A percentile compares a stretch with the other conserved stretches of the same genome.
Conservation (phyloP, 768 basidiomycete species). For the Auricularia auricula-judae region DNA sequence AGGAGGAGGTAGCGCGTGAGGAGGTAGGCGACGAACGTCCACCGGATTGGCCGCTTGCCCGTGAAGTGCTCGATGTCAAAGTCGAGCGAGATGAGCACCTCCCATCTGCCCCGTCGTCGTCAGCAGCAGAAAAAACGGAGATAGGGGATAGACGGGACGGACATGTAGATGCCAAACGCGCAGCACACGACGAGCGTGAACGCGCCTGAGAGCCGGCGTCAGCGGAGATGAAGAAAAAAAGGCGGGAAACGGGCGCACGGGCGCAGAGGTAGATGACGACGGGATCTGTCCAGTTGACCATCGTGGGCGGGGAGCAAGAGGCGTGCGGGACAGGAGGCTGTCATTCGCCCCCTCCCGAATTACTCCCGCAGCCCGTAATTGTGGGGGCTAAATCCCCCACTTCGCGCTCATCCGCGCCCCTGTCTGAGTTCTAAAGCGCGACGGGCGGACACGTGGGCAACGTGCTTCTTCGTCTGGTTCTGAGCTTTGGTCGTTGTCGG, state of each 20-base stretch:
- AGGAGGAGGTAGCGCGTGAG: background rate
- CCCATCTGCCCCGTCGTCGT: background rate
- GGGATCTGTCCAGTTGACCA: background rate
- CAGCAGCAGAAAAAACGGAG: background rate
- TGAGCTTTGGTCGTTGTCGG: too few relatives aligned
- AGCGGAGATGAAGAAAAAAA: background rate
- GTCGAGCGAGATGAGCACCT: background rate
- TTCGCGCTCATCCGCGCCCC: too few relatives aligned
- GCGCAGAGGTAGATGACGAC: background rate
- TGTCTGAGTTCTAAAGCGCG: too few relatives aligned
- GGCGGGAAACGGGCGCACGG: background rate
- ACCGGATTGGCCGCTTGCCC: slow-evolving; percentile 52
- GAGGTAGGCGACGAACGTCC: background rate
- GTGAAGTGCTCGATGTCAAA: slow-evolving; percentile 25
- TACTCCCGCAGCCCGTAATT: too few relatives aligned
- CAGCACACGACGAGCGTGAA: background rate
- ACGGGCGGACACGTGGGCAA: too few relatives aligned
- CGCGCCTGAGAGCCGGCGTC: background rate
- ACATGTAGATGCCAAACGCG: background rate
- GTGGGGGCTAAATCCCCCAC: too few relatives aligned
- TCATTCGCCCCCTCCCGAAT: too few relatives aligned
- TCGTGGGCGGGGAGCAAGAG: background rate
- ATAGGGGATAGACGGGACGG: background rate
- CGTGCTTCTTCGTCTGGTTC: too few relatives aligned
- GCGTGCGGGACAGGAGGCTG: too few relatives aligned